Evolutionary conservation across 768 basidiomycete species (phyloP), one percentile per base, ranked within the genome.

Genomic region (Glaciozyma antarctica): DNA sequence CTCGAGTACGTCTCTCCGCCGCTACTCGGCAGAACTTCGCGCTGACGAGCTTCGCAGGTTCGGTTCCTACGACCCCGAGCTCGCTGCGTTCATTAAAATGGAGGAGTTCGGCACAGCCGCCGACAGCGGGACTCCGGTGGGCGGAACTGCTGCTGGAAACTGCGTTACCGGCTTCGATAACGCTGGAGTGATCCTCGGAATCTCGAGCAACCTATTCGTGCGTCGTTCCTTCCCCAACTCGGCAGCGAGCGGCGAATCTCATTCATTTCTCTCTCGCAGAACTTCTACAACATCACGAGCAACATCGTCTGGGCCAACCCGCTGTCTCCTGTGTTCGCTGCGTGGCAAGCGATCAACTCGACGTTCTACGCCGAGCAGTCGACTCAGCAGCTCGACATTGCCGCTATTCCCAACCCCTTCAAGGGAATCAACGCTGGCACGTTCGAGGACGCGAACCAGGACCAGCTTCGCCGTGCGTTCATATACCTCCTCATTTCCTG

Each of bases 61-160:
- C 52, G 87, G 86, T 3, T 88, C 86, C 0, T 88, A 81, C 75
- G 87, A 88, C 70, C 85, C 87, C 15, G 79, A 75, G 61, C 77
- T 87, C 19, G 85, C 84, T 32, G 84, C 86, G 2, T 88, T 87
- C 75, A 77, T 78, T 9, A 76, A 78, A 5, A 58, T 30, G 43
- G 24, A 47, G 57, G 5, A 28, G 43, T 32, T 58, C 16, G 38
- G 38, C 3, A 57, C 41, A 9, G 9, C 41, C 17, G 22, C 32
- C 7, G 12, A 32, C 12, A 10, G 28, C 13, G 54, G 54, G 5
- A 55, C 30, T 7, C 32, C 34, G 1, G 54, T 55, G 9, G 54
- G 32, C 9, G 38, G 38, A 12, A 41, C 38, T 15, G 38, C 38
- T 12, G 38, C 38, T 41, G 38, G 38, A 15, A 44, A 21, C 41